Evolutionary conservation across 805 yeast genomes (phyloP), one percentile per base, ranked within the genome.

Genomic region (Wickerhamomyces chaumierensis): DNA sequence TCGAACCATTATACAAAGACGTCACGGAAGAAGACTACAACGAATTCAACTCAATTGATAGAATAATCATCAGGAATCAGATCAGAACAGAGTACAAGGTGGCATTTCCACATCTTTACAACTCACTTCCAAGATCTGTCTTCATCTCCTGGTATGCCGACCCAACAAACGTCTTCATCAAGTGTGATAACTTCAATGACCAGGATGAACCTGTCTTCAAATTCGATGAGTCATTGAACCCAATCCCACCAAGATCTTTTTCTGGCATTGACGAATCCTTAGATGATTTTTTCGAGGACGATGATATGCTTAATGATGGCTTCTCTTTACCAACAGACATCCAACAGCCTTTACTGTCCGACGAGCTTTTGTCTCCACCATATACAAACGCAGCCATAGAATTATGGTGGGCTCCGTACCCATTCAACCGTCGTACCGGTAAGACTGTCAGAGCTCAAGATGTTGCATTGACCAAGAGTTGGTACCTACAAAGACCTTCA

Each of bases 21-120:
- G 63, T 66, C 31, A 77, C 77, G 47, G 73, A 72, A 18, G 82
- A 76, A 35, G 96, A 88, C 54, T 82, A 71, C 57, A 85, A 83
- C 39, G 97, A 90, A 56, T 88, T 92, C 61, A 88, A 88, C 51
- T 74, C 95, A 8, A 71, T 90, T 31, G 96, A 88, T 52, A 65
- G 95, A 53, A 76, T 87, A 18, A 86, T 92, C 18, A 81, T 84
- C 60, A 69, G 99, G 43, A 64, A 64, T 14, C 84, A 85, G 0
- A 63, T 86, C 29, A 68, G 83, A 49, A 80, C 94, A 1, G 98
- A 90, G 56, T 84, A 85, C 55, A 71, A 74, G 43, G 81, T 92
- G 15, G 94, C 96, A 1, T 87, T 71, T 46, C 96, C 98, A 0
- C 81, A 73, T 49, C 57, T 92, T 36, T 88, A 82, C 58, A 90